A percentile compares a stretch with the other conserved stretches of the same genome.
These are phyloP conservation scores for Colletotrichum coccodes DNA, from an alignment of 2,329 filamentous ascomycete genomes.

Conservation along the genomic window DNA sequence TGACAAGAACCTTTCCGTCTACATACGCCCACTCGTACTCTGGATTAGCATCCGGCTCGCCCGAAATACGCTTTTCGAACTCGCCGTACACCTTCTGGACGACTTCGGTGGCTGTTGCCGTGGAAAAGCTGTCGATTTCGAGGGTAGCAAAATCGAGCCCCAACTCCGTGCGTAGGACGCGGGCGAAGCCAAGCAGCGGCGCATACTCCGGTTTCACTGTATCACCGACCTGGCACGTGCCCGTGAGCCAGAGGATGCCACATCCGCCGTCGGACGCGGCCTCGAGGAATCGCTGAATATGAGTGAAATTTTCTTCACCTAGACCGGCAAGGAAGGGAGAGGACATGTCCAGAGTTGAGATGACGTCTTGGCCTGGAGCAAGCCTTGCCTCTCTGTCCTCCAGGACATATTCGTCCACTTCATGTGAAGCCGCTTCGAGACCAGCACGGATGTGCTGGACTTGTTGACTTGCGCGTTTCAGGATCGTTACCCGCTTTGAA, in stretches of 20 bases:
- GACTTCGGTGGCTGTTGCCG: not conserved
- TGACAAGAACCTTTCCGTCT: conserved; percentile 38
- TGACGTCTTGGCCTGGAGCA: conserved; percentile 36
- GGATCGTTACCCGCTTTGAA: not conserved
- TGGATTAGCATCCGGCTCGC: conserved; percentile 26
- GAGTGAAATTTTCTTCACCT: conserved; percentile 18
- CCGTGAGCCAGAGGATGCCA: conserved; percentile 21
- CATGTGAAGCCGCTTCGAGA: not conserved
- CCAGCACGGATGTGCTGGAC: not conserved
- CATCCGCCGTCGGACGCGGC: not conserved
- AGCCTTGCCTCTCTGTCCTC: conserved; percentile 11
- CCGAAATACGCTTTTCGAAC: conserved; percentile 1
- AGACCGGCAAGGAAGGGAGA: not conserved
- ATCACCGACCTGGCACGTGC: conserved; percentile 5
- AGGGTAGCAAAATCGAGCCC: conserved; percentile 6
- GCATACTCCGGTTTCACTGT: conserved; percentile 29
- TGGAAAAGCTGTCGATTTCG: not conserved
- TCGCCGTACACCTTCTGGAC: not conserved
- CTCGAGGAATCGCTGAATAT: conserved; percentile 26
- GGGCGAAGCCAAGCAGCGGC: conserved; percentile 32
- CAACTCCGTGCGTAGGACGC: conserved; percentile 36
- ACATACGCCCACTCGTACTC: conserved; percentile 44
- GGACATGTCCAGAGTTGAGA: not conserved
- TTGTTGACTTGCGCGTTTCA: not conserved
- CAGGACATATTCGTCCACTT: conserved; percentile 7